Evolutionary conservation across 257 asterid species (phyloP).

Genomic region (Linderniella brevidens): DNA sequence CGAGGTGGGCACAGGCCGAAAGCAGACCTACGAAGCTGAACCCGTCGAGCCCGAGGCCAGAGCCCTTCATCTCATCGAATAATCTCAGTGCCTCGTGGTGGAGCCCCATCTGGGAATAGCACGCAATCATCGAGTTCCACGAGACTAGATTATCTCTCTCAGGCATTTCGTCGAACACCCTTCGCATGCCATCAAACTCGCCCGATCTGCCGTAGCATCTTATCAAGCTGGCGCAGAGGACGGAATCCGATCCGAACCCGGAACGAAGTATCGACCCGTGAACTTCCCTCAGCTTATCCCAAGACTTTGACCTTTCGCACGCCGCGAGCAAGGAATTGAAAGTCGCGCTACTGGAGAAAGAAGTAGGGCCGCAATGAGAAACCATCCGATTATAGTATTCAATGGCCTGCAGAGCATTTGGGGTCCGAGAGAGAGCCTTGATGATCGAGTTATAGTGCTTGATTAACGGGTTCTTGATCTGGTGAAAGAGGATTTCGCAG

Average conservation of each 20-base stretch:
- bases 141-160: too few relatives aligned
- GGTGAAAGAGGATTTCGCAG: conserved; percentile 13
- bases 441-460: conserved; percentile 18
- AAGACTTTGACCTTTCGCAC: conserved; percentile 8
- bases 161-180: too few relatives aligned
- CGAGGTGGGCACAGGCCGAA: conserved; percentile 66
- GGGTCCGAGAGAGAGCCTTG: conserved; percentile 16
- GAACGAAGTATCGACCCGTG: conserved; percentile 14
- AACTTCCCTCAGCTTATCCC: conserved; percentile 18
- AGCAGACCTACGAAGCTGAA: too few relatives aligned
- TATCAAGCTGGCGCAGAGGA: conserved; percentile 17
- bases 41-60: too few relatives aligned
- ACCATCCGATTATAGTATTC: conserved; percentile 15
- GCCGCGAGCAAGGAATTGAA: conserved; percentile 15
- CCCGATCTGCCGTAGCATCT: conserved; percentile 7
- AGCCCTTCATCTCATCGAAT: too few relatives aligned
- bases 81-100: too few relatives aligned
- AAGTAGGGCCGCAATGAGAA: conserved; percentile 1
- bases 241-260: conserved; percentile 12
- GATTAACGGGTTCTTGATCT: conserved; percentile 12
- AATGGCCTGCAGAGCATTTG: conserved; percentile 12
- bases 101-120: too few relatives aligned
- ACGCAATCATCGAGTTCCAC: too few relatives aligned
- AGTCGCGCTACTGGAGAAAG: conserved; percentile 12
- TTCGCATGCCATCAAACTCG: too few relatives aligned